Evolutionary conservation across 2,329 filamentous ascomycete genomes (phyloP).

Genomic region (Microcyclospora tardicrescens): DNA sequence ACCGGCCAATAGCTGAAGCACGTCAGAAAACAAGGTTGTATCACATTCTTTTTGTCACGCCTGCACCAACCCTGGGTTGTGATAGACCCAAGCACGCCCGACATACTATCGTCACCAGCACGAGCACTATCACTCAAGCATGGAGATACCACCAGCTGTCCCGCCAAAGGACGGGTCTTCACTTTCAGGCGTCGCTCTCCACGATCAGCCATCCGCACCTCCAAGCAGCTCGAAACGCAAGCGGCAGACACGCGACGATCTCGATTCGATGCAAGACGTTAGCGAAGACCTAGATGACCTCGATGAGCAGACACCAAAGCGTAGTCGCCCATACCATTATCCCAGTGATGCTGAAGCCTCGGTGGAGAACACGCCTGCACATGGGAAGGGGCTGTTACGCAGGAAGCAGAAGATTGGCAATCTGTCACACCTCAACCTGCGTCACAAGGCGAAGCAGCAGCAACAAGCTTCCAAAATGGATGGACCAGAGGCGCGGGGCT

Average conservation of each 20-base stretch:
- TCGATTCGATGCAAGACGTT: constrained; percentile 8
- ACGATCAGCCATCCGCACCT: constrained; percentile 6
- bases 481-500: constrained; percentile 37
- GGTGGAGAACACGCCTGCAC: constrained; percentile 13
- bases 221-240: constrained; percentile 20
- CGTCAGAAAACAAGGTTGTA: constrained; percentile 1
- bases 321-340: constrained; percentile 13
- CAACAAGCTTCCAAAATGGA: constrained; percentile 3
- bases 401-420: constrained; percentile 23
- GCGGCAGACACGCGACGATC: constrained; percentile 11
- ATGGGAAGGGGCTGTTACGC: constrained; percentile 16
- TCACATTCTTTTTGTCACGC: constrained; percentile 1
- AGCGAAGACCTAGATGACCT: constrained; percentile 10
- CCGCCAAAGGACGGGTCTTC: constrained; percentile 18
- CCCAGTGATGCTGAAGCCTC: constrained; percentile 11
- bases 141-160: constrained; percentile 16
- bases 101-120: too few relatives aligned
- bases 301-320: constrained; percentile 18
- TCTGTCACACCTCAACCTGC: constrained; percentile 22
- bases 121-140: neutral
- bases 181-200: constrained; percentile 9
- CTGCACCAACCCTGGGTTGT: neutral
- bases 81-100: too few relatives aligned
- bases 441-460: constrained; percentile 17
- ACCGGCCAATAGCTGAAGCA: constrained; percentile 1